A percentile compares a stretch with the other conserved stretches of the same genome.
phyloP scores from a whole-genome alignment of 2,329 filamentous ascomycete species.

The Penicillium sp. region DNA sequence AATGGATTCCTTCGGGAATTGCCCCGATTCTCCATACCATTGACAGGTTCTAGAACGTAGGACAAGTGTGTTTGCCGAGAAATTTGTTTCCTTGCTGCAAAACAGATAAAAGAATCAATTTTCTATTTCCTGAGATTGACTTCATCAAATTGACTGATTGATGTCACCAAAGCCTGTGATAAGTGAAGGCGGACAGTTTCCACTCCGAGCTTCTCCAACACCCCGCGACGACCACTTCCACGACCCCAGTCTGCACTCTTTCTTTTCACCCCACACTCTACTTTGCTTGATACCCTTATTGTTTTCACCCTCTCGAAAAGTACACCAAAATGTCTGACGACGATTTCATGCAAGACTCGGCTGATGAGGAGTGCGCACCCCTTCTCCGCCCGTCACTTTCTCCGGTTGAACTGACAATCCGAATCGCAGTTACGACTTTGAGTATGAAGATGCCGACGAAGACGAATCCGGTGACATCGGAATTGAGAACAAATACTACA shows the following conservation, averaged over 20 bases:
- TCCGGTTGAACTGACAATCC: constrained; percentile 21
- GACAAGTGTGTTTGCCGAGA: no score
- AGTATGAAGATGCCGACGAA: constrained; percentile 91
- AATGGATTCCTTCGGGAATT: no score
- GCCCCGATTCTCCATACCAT: no score
- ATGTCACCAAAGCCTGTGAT: no score
- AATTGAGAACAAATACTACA: constrained; percentile 99
- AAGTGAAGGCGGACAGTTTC: constrained; percentile 17
- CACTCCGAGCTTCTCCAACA: constrained; percentile 19
- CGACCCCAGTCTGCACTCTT: background rate
- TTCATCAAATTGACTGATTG: background rate
- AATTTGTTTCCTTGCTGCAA: no score
- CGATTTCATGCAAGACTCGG: constrained; percentile 91
- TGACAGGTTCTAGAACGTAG: no score
- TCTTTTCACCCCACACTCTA: background rate
- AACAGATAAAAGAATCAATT: no score
- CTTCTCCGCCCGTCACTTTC: constrained; percentile 4
- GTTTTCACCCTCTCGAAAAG: constrained; percentile 2
- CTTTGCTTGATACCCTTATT: background rate
- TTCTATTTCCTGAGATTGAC: no score
- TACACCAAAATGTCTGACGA: constrained; percentile 63
- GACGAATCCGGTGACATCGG: constrained; percentile 83
- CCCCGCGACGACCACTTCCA: constrained; percentile 10
- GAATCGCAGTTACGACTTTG: constrained; percentile 72
- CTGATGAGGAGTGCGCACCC: constrained; percentile 66